Conservation (phyloP, 2,329 filamentous ascomycete genomes). For the Xylariomycetidae sp. region DNA sequence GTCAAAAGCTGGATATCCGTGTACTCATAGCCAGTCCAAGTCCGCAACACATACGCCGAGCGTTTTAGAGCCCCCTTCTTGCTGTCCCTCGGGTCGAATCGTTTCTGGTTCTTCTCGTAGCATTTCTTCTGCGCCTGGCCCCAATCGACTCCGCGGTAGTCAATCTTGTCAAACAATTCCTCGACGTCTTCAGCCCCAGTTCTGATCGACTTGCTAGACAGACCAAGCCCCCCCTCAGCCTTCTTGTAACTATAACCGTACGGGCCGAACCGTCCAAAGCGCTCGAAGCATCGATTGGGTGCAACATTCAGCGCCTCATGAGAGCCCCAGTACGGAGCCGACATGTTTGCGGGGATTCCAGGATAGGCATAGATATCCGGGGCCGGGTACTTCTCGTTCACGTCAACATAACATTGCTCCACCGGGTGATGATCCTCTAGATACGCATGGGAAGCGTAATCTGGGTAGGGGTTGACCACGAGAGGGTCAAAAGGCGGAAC, state of each 20-base stretch:
- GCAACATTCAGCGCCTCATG: conserved; percentile 56
- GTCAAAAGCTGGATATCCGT: conserved; percentile 61
- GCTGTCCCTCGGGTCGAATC: conserved; percentile 32
- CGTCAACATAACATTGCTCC: conserved; percentile 44
- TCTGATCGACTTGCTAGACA: conserved; percentile 54
- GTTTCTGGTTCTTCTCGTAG: conserved; percentile 44
- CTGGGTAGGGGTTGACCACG: conserved; percentile 21
- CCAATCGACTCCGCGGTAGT: conserved; percentile 32
- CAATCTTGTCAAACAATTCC: conserved; percentile 28
- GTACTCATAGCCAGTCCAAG: conserved; percentile 62
- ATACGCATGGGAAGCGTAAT: conserved; percentile 21
- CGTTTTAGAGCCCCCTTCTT: conserved; percentile 29
- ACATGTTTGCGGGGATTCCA: conserved; percentile 59
- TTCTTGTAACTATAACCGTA: conserved; percentile 65
- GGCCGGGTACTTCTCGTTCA: conserved; percentile 33
- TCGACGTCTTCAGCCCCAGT: conserved; percentile 53
- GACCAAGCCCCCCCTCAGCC: conserved; percentile 56
- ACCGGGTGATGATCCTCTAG: conserved; percentile 23
- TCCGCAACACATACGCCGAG: conserved; percentile 61
- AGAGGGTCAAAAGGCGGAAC: conserved; percentile 21
- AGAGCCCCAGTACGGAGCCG: conserved; percentile 61
- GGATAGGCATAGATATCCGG: conserved; percentile 44
- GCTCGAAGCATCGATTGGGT: conserved; percentile 65
- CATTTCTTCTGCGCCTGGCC: conserved; percentile 27
- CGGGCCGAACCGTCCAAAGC: conserved; percentile 62